Percentiles rank a stretch among this genome's conserved stretches.
Conservation (phyloP, 345 rosid genomes). For the Rhizophora mangle region DNA sequence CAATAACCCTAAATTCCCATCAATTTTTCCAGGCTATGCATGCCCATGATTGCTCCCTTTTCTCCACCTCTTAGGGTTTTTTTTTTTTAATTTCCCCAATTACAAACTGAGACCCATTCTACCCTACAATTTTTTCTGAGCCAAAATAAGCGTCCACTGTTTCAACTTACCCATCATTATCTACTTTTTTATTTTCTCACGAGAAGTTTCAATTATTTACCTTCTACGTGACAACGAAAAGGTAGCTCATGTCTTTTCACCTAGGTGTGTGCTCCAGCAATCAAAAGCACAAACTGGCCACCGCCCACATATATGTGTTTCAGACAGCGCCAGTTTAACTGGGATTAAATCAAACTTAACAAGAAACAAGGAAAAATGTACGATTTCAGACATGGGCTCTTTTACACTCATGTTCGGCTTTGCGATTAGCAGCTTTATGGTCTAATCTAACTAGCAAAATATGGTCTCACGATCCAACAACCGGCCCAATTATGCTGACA, state of each 20-base stretch:
- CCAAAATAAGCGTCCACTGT: not conserved
- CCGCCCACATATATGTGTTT: constrained; percentile 5
- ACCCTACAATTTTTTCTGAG: not conserved
- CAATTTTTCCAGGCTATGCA: not conserved
- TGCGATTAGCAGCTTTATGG: no score
- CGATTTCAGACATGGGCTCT: not conserved
- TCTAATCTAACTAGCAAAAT: no score
- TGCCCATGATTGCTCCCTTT: not conserved
- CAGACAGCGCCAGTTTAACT: constrained; percentile 4
- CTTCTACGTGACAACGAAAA: not conserved
- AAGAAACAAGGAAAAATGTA: not conserved
- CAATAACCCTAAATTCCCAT: constrained; percentile 3
- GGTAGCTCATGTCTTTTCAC: constrained; percentile 7
- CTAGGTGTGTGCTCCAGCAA: not conserved
- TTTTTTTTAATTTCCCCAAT: constrained; percentile 10
- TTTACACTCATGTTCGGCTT: not conserved
- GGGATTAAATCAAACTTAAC: not conserved
- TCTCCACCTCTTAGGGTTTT: constrained; percentile 6
- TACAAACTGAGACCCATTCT: constrained; percentile 5
- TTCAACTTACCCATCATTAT: constrained; percentile 2
- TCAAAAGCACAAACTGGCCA: not conserved
- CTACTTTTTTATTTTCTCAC: not conserved
- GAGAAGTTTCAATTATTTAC: constrained; percentile 11
- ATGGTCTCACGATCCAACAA: no score
- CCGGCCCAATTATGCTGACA: no score